phyloP scores from a whole-genome alignment of 805 yeast species.

The Candida andamanensis region DNA sequence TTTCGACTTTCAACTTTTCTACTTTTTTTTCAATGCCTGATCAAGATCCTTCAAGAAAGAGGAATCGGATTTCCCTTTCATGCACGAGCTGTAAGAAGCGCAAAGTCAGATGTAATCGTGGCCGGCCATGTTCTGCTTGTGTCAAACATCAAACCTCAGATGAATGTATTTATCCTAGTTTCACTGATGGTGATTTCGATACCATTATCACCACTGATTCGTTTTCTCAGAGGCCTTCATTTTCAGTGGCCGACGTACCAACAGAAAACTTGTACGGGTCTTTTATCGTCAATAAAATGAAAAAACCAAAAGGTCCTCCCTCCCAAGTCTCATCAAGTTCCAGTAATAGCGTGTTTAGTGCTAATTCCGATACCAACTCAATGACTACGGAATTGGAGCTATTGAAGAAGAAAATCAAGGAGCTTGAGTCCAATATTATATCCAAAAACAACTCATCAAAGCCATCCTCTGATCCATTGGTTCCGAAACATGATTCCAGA shows the following conservation, averaged over 20 bases:
- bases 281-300: background rate
- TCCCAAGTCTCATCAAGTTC: background rate
- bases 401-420: background rate
- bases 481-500: no score
- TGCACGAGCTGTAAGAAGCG: constrained; percentile 38
- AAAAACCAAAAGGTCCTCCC: no score
- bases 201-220: background rate
- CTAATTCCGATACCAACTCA: no score
- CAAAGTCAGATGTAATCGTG: constrained; percentile 41
- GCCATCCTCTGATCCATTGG: no score
- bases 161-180: constrained; percentile 32
- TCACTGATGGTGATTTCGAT: constrained; percentile 1
- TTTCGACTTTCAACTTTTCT: no score
- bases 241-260: background rate
- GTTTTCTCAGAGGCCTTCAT: background rate
- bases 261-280: background rate
- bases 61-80: constrained; percentile 38
- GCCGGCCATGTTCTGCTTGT: constrained; percentile 39
- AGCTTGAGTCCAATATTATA: no score
- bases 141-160: constrained; percentile 35
- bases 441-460: no score
- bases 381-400: background rate
- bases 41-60: constrained; percentile 15
- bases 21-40: no score
- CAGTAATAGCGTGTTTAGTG: background rate